Conservation (phyloP, 805 yeast species). For the Candida broadrunensis region DNA sequence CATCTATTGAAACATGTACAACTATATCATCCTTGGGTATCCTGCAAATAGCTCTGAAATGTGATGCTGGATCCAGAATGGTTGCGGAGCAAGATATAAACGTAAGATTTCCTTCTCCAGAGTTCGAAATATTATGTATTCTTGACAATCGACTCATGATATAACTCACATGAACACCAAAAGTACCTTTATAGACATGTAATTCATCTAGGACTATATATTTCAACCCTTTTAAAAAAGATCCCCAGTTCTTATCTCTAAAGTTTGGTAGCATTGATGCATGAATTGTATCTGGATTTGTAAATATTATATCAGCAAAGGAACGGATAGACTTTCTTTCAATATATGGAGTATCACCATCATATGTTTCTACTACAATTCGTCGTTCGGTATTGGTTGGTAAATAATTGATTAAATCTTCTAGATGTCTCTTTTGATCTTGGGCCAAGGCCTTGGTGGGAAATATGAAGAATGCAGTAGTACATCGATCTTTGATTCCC, state of each 20-base stretch:
- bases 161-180: constrained; percentile 89
- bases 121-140: constrained; percentile 20
- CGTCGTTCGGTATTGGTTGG: constrained; percentile 36
- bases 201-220: constrained; percentile 81
- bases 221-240: constrained; percentile 60
- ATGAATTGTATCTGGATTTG: constrained; percentile 95
- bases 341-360: constrained; percentile 81
- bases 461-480: constrained; percentile 82
- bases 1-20: constrained; percentile 68
- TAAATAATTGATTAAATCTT: constrained; percentile 50
- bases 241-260: constrained; percentile 65
- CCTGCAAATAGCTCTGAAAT: constrained; percentile 76
- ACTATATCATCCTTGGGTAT: constrained; percentile 43
- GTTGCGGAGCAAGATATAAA: constrained; percentile 96
- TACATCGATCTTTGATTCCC: constrained; percentile 23
- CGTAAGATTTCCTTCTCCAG: constrained; percentile 47
- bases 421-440: constrained; percentile 85
- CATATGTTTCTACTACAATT: constrained; percentile 73
- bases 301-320: constrained; percentile 76
- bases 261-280: constrained; percentile 71
- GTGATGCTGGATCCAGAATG: constrained; percentile 65
- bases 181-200: constrained; percentile 85
- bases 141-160: constrained; percentile 79
- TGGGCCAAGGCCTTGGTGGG: constrained; percentile 98
- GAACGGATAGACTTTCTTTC: constrained; percentile 53